phyloP scores from a whole-genome alignment of 2,329 filamentous ascomycete genomes.

The Berkeleyomyces basicola region DNA sequence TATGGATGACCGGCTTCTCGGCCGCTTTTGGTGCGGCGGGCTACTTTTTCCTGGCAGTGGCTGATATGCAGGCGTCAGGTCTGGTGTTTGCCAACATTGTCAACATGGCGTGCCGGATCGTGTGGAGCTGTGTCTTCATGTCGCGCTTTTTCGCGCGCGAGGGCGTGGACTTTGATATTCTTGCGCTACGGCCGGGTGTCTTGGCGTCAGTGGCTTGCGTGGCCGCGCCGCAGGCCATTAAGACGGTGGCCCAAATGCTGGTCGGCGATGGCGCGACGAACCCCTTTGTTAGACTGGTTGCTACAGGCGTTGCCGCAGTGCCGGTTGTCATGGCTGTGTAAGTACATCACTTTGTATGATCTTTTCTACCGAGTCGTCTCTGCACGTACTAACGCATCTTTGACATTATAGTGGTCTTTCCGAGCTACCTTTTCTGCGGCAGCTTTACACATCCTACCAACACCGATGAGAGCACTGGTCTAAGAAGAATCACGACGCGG shows the following conservation, averaged over 20 bases:
- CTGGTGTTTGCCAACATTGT: conserved; percentile 75
- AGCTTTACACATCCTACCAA: not conserved
- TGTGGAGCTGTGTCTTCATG: conserved; percentile 67
- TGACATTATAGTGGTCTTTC: not conserved
- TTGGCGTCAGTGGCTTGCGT: conserved; percentile 28
- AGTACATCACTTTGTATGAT: conserved; percentile 23
- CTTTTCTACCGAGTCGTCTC: conserved; percentile 7
- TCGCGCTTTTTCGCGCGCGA: conserved; percentile 39
- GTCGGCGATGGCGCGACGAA: not conserved
- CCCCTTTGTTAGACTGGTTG: conserved; percentile 23
- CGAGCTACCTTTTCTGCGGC: conserved; percentile 8
- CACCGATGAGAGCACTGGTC: not conserved
- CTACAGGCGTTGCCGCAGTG: conserved; percentile 33
- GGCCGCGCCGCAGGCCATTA: conserved; percentile 27
- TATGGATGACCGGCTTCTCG: conserved; percentile 76
- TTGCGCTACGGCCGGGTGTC: conserved; percentile 28
- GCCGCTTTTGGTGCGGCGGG: conserved; percentile 57
- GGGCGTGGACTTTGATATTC: conserved; percentile 25
- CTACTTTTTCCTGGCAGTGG: conserved; percentile 54
- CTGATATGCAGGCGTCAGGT: conserved; percentile 57
- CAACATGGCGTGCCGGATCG: conserved; percentile 74
- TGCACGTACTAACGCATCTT: conserved; percentile 5
- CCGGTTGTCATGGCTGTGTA: conserved; percentile 42
- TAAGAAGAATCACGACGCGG: not conserved
- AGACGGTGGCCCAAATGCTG: conserved; percentile 14